These are phyloP conservation scores for Dalbergia oliveri DNA, from an alignment of 306 rosid genomes.

Conservation along the genomic window DNA sequence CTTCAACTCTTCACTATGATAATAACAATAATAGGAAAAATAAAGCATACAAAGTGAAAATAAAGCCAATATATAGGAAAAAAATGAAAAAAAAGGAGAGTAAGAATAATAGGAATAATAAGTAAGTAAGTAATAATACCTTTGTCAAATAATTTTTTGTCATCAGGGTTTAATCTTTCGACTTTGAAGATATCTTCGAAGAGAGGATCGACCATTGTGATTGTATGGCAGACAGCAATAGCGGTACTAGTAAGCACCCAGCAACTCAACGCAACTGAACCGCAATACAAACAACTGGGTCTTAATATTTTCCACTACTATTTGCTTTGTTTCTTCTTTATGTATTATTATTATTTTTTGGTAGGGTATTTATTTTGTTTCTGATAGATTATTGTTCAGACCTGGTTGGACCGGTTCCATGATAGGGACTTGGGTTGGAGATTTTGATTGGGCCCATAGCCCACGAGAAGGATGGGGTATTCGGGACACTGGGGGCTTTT, in stretches of 20 bases:
- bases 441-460: too few species aligned
- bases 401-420: too few species aligned
- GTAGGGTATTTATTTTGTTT: too few species aligned
- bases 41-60: neutral
- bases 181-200: conserved; percentile 87
- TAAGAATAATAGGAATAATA: neutral
- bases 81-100: neutral
- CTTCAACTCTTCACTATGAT: neutral
- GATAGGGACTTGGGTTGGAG: too few species aligned
- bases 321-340: too few species aligned
- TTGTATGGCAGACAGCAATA: too few species aligned
- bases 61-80: neutral
- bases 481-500: too few species aligned
- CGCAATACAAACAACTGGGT: neutral
- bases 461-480: too few species aligned
- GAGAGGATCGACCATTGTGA: conserved; percentile 76
- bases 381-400: too few species aligned
- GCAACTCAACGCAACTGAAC: neutral
- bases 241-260: too few species aligned
- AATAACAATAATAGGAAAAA: neutral
- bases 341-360: too few species aligned
- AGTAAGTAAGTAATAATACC: conserved; percentile 50
- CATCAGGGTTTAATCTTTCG: conserved; percentile 56
- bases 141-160: conserved; percentile 62
- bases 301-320: too few species aligned